Conservation (phyloP, 441 rosid species). For the Erodium chrysanthum region DNA sequence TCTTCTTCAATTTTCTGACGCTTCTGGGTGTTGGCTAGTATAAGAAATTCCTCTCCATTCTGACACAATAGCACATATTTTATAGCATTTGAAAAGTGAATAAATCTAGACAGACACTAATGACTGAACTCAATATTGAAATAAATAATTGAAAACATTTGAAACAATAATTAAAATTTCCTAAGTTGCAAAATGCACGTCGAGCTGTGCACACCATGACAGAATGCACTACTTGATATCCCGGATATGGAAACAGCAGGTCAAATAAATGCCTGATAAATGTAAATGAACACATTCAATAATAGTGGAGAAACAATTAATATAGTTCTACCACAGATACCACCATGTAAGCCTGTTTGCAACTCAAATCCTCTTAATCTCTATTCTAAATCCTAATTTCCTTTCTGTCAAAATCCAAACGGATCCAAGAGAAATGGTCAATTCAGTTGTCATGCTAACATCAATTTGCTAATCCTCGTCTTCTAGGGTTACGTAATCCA, state of each 20-base stretch:
- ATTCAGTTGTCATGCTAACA: background rate
- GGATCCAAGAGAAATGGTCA: background rate
- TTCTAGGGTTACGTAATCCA: background rate
- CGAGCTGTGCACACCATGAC: too few species aligned
- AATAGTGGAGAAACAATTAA: background rate
- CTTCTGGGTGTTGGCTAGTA: slow-evolving; percentile 82
- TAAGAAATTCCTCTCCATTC: slow-evolving; percentile 77
- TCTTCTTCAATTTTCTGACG: slow-evolving; percentile 67
- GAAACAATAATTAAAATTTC: background rate
- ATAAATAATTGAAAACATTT: background rate
- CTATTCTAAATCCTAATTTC: background rate
- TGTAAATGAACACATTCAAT: background rate
- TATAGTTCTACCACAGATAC: background rate
- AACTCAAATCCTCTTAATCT: background rate
- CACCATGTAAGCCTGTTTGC: background rate
- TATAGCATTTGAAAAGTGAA: background rate
- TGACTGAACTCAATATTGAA: background rate
- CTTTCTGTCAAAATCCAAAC: background rate
- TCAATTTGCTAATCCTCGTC: too few species aligned
- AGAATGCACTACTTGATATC: background rate
- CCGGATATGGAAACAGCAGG: background rate
- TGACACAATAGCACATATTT: slow-evolving; percentile 23
- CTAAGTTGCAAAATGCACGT: background rate
- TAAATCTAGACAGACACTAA: background rate
- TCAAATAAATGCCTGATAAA: background rate